These are phyloP conservation scores for Chlorella sp. DNA, from an alignment of 139 green algal genomes.

Conservation along the genomic window DNA sequence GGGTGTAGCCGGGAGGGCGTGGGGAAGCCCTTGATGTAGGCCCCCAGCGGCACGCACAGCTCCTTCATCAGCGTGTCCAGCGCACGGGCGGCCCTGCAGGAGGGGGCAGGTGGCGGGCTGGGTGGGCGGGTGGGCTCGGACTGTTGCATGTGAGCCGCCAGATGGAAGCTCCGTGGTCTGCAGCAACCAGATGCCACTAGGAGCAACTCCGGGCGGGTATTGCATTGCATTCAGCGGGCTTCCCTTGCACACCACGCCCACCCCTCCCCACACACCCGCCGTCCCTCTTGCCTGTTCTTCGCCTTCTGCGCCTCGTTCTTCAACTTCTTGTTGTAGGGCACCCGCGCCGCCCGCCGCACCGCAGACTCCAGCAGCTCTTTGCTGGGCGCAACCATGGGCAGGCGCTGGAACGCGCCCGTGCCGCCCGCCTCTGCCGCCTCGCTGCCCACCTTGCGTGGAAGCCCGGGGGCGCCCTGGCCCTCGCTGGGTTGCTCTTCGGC, in stretches of 20 bases:
- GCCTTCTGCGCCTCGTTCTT: conserved; percentile 82
- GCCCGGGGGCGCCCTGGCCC: not conserved
- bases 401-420: conserved; percentile 58
- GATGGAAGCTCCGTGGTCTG: too few relatives aligned
- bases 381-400: conserved; percentile 65
- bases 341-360: conserved; percentile 57
- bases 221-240: too few relatives aligned
- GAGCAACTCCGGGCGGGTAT: too few relatives aligned
- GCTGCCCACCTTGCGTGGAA: conserved; percentile 4
- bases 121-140: too few relatives aligned
- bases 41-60: conserved; percentile 45
- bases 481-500: too few relatives aligned
- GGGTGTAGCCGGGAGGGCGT: conserved; percentile 71
- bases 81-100: conserved; percentile 57
- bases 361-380: conserved; percentile 74
- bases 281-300: conserved; percentile 50
- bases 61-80: conserved; percentile 85
- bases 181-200: too few relatives aligned
- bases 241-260: too few relatives aligned
- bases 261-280: too few relatives aligned
- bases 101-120: not conserved
- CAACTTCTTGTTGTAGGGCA: conserved; percentile 53
- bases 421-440: conserved; percentile 4
- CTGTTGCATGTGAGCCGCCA: too few relatives aligned
- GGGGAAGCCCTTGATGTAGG: conserved; percentile 81